A percentile compares a stretch with the other conserved stretches of the same genome.
phyloP scores from a whole-genome alignment of 2,329 filamentous ascomycete species.

The Endocalyx cinctus region DNA sequence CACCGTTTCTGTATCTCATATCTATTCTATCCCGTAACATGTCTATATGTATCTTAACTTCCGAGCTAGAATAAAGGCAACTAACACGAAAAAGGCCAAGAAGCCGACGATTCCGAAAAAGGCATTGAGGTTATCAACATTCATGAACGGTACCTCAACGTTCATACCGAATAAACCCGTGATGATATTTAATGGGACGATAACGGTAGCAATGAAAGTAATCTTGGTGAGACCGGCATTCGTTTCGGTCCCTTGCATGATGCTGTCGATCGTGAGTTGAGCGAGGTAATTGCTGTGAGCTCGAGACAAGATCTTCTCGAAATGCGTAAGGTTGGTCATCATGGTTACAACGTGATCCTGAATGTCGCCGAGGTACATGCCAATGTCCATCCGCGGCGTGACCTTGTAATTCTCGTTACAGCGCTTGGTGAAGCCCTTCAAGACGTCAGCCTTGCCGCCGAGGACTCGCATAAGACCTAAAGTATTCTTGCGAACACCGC shows the following conservation, averaged over 20 bases:
- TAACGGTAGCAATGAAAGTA: conserved; percentile 85
- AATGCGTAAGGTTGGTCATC: conserved; percentile 94
- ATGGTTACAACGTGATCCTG: conserved; percentile 99
- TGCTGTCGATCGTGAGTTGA: conserved; percentile 87
- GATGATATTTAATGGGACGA: conserved; percentile 93
- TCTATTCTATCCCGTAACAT: too few relatives aligned
- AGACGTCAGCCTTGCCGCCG: conserved; percentile 96
- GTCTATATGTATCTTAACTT: conserved; percentile 42
- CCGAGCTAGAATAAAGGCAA: conserved; percentile 43
- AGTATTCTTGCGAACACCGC: conserved; percentile 86
- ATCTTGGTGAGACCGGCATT: conserved; percentile 93
- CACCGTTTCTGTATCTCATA: too few relatives aligned
- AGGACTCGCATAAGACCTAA: conserved; percentile 90
- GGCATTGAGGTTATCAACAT: conserved; percentile 42
- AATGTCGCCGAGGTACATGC: conserved; percentile 93
- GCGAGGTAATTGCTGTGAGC: conserved; percentile 95
- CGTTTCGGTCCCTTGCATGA: conserved; percentile 79
- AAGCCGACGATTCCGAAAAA: conserved; percentile 58
- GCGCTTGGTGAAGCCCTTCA: conserved; percentile 94
- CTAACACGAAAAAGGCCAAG: conserved; percentile 49
- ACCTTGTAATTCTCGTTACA: conserved; percentile 98
- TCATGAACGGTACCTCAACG: conserved; percentile 63
- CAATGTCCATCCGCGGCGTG: conserved; percentile 93
- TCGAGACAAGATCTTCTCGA: conserved; percentile 94
- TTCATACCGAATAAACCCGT: conserved; percentile 89